A percentile compares a stretch with the other conserved stretches of the same genome.
phyloP scores from a whole-genome alignment of 441 rosid species.

The Isatis lusitanica region DNA sequence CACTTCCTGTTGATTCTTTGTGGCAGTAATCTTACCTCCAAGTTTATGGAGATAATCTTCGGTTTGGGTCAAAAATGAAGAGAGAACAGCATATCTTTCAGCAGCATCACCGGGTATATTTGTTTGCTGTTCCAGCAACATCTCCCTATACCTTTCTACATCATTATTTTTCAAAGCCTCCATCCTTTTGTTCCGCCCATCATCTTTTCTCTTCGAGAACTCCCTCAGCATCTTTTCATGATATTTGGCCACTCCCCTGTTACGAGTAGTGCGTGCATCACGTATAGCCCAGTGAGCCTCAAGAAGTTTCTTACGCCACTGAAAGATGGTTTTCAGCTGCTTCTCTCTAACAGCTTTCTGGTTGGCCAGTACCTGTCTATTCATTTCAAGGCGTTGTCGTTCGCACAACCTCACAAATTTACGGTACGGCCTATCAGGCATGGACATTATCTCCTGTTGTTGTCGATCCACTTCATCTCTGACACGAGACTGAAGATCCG shows the following conservation, averaged over 20 bases:
- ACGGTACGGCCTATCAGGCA: conserved; percentile 99
- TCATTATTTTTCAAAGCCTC: conserved; percentile 99
- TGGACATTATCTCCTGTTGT: conserved; percentile 98
- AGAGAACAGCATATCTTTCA: conserved; percentile 95
- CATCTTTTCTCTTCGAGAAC: conserved; percentile 95
- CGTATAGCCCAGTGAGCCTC: conserved; percentile 99
- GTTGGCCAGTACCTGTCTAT: conserved; percentile 86
- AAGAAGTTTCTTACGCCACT: conserved; percentile 99
- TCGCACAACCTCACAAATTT: conserved; percentile 98
- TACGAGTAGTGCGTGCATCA: conserved; percentile 98
- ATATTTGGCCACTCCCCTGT: conserved; percentile 99
- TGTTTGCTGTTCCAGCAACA: conserved; percentile 98
- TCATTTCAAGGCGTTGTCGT: conserved; percentile 91
- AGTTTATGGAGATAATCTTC: conserved; percentile 96
- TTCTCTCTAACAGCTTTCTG: conserved; percentile 91
- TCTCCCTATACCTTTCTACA: conserved; percentile 98
- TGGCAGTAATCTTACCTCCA: conserved; percentile 91
- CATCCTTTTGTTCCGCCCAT: conserved; percentile 96
- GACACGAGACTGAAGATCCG: conserved; percentile 81
- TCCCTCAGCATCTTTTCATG: conserved; percentile 97
- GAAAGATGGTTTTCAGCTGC: conserved; percentile 94
- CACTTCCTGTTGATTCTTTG: conserved; percentile 98
- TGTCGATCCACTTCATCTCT: conserved; percentile 96
- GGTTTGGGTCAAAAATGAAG: conserved; percentile 95
- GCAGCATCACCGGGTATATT: conserved; percentile 88